Evolutionary conservation across 805 yeast genomes (phyloP).

Genomic region (Saccharomycopsis oosterbeekiorum): DNA sequence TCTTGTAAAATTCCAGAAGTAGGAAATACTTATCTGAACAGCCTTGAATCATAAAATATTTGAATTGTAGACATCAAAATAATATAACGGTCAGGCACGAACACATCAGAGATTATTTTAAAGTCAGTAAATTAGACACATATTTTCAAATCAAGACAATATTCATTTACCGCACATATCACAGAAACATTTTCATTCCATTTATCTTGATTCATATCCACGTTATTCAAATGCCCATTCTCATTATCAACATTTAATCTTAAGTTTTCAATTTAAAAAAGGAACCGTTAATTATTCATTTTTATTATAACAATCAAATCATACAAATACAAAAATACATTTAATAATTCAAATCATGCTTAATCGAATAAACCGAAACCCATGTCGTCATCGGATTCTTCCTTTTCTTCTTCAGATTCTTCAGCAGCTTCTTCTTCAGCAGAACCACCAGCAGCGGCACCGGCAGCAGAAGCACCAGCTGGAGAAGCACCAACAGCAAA

Average conservation of each 20-base stretch:
- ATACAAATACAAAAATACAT: background rate
- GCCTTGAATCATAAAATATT: no score
- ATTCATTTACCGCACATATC: no score
- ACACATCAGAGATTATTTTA: no score
- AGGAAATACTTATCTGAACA: no score
- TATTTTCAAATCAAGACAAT: no score
- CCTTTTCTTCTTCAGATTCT: slow-evolving; percentile 44
- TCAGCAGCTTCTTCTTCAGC: slow-evolving; percentile 58
- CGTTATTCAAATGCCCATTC: background rate
- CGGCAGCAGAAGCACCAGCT: slow-evolving; percentile 60
- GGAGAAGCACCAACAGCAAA: slow-evolving; percentile 67
- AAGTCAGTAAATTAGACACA: no score
- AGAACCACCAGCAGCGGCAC: slow-evolving; percentile 51
- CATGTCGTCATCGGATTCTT: slow-evolving; percentile 59
- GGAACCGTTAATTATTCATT: background rate
- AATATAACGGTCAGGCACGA: no score
- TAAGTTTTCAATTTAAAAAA: background rate
- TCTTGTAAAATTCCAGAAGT: no score
- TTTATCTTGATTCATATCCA: background rate
- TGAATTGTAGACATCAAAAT: no score
- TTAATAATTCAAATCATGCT: slow-evolving; percentile 18
- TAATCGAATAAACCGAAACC: slow-evolving; percentile 93
- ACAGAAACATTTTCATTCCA: no score
- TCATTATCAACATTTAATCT: background rate
- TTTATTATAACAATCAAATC: background rate